A percentile compares a stretch with the other conserved stretches of the same genome.
These are phyloP conservation scores for Suillus variegatus DNA, from an alignment of 768 basidiomycete genomes.

Conservation along the genomic window DNA sequence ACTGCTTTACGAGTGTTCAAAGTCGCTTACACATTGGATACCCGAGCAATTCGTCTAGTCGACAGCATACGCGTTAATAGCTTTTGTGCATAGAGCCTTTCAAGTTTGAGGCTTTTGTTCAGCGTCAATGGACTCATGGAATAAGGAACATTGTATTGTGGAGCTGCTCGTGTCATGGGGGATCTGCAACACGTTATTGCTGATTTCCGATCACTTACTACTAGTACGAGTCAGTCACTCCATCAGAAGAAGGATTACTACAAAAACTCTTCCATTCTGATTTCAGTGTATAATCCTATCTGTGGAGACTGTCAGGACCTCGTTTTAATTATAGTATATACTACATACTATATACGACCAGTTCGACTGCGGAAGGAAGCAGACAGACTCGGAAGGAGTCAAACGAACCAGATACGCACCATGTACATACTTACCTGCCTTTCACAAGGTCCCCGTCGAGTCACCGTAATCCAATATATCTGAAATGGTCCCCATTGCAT, in stretches of 20 bases:
- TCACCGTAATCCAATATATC: slow-evolving; percentile 7
- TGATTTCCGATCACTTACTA: not conserved
- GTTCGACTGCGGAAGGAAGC: not conserved
- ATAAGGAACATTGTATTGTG: not conserved
- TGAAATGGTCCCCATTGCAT: not conserved
- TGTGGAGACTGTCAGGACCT: slow-evolving; percentile 4
- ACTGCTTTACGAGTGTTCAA: not conserved
- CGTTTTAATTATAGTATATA: not conserved
- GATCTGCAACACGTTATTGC: slow-evolving; percentile 1
- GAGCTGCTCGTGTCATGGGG: not conserved
- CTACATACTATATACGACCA: too few species aligned
- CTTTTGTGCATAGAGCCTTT: not conserved
- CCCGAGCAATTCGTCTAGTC: not conserved
- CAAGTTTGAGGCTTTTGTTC: not conserved
- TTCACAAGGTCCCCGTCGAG: slow-evolving; percentile 4
- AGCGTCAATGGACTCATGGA: not conserved
- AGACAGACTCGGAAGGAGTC: not conserved
- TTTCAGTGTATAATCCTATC: not conserved
- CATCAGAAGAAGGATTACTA: not conserved
- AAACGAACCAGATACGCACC: not conserved
- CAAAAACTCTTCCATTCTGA: slow-evolving; percentile 4
- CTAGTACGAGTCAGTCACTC: too few species aligned
- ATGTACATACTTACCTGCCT: not conserved
- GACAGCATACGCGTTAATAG: not conserved
- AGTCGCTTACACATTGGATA: not conserved